These are phyloP conservation scores for Podospora pseudopauciseta DNA, from an alignment of 495 filamentous ascomycete genomes.

Conservation along the genomic window DNA sequence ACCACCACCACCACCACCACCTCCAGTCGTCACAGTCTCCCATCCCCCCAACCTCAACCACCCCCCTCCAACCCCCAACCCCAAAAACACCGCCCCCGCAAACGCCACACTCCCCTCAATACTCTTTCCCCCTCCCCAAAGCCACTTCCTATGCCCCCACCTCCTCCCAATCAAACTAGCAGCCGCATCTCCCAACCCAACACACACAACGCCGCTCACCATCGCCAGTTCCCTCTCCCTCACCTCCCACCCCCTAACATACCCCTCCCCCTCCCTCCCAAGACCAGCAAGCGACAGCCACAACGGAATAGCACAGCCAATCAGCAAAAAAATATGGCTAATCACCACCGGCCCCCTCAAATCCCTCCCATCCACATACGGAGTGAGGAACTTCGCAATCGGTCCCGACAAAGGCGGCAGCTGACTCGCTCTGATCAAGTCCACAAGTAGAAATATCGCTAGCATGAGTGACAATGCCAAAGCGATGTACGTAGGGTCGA, in stretches of 20 bases:
- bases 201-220: slow-evolving; percentile 86
- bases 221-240: slow-evolving; percentile 71
- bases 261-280: slow-evolving; percentile 15
- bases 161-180: slow-evolving; percentile 89
- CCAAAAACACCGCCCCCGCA: slow-evolving; percentile 68
- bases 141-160: slow-evolving; percentile 84
- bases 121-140: slow-evolving; percentile 95
- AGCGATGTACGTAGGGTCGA: slow-evolving; percentile 80
- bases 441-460: slow-evolving; percentile 78
- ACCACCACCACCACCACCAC: neutral
- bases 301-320: slow-evolving; percentile 92
- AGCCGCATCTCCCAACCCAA: slow-evolving; percentile 92
- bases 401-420: slow-evolving; percentile 82
- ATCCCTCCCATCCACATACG: slow-evolving; percentile 92
- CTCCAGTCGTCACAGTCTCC: slow-evolving; percentile 33
- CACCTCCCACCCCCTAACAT: slow-evolving; percentile 71
- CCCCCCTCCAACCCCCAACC: slow-evolving; percentile 63
- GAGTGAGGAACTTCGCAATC: slow-evolving; percentile 78
- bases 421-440: slow-evolving; percentile 84
- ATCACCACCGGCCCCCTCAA: slow-evolving; percentile 91
- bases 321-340: slow-evolving; percentile 89
- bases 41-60: slow-evolving; percentile 78
- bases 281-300: slow-evolving; percentile 80
- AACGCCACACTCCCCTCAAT: slow-evolving; percentile 89
- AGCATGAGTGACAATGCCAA: slow-evolving; percentile 73